Evolutionary conservation across 2,329 filamentous ascomycete species (phyloP).

Genomic region (Mycosphaerella sp.): DNA sequence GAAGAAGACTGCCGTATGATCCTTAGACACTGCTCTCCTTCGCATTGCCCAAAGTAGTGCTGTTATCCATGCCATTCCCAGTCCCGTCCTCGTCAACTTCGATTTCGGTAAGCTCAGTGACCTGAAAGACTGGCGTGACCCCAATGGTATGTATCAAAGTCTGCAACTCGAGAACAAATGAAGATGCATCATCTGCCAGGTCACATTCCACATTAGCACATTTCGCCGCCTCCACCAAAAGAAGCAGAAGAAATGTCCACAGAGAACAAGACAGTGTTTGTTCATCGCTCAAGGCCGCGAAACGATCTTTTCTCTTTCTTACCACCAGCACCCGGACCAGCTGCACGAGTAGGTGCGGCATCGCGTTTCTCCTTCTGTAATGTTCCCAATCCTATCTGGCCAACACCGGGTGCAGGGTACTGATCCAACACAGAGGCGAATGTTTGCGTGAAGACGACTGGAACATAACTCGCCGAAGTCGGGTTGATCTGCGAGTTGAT

Average conservation of each 20-base stretch:
- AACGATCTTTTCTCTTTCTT: background rate
- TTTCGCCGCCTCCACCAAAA: background rate
- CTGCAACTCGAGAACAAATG: constrained; percentile 5
- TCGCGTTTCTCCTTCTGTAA: constrained; percentile 6
- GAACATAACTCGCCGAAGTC: constrained; percentile 22
- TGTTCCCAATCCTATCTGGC: constrained; percentile 30
- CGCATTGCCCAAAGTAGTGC: background rate
- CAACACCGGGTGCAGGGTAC: constrained; percentile 21
- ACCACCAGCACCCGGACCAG: background rate
- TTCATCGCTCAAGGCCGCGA: background rate
- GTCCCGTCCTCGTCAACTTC: background rate
- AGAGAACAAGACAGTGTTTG: background rate
- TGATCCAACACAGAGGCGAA: constrained; percentile 30
- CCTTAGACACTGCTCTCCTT: background rate
- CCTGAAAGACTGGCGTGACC: background rate
- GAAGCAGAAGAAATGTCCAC: background rate
- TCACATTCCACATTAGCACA: background rate
- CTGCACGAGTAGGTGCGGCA: constrained; percentile 2
- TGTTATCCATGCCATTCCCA: background rate
- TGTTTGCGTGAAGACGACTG: constrained; percentile 31
- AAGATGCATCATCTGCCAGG: background rate
- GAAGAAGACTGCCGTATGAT: background rate
- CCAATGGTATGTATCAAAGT: constrained; percentile 5
- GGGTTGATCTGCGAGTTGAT: constrained; percentile 14
- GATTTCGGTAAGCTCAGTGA: constrained; percentile 6